Evolutionary conservation across 352 stramenopile genomes (phyloP).

Genomic region (Globisporangium alternatum): DNA sequence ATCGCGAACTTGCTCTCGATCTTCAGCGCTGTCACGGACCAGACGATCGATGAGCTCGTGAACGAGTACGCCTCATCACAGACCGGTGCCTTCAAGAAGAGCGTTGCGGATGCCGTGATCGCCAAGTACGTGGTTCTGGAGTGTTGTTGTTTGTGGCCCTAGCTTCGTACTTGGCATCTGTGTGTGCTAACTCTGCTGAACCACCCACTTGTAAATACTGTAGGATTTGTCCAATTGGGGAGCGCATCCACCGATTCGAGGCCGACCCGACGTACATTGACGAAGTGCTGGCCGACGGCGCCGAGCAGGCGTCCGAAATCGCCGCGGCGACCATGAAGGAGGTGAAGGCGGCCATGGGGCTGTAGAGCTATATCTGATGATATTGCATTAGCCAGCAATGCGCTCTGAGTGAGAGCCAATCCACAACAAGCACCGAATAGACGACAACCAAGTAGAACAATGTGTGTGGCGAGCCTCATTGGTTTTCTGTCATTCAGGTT

Average conservation of each 20-base stretch:
- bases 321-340: constrained; percentile 71
- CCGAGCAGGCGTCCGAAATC: constrained; percentile 54
- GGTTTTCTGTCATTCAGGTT: not conserved
- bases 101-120: constrained; percentile 93
- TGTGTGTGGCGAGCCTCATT: not conserved
- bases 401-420: not conserved
- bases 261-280: constrained; percentile 90
- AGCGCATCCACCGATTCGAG: constrained; percentile 91
- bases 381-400: too few species aligned
- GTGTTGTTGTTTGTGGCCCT: constrained; percentile 12
- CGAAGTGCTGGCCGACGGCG: constrained; percentile 86
- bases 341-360: constrained; percentile 71
- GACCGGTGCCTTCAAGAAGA: constrained; percentile 94
- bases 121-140: constrained; percentile 65
- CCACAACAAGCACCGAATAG: not conserved
- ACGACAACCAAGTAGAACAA: not conserved
- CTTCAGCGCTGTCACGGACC: constrained; percentile 62
- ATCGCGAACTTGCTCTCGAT: constrained; percentile 96
- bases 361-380: constrained; percentile 20
- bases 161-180: constrained; percentile 2
- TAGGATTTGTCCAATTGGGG: constrained; percentile 93
- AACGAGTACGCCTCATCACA: constrained; percentile 50
- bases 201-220: too few species aligned
- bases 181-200: constrained; percentile 3
- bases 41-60: constrained; percentile 76